Evolutionary conservation across 1,139 yeast species (phyloP), one percentile per base, ranked within the genome.

Genomic region (Taphrina flavorubra): DNA sequence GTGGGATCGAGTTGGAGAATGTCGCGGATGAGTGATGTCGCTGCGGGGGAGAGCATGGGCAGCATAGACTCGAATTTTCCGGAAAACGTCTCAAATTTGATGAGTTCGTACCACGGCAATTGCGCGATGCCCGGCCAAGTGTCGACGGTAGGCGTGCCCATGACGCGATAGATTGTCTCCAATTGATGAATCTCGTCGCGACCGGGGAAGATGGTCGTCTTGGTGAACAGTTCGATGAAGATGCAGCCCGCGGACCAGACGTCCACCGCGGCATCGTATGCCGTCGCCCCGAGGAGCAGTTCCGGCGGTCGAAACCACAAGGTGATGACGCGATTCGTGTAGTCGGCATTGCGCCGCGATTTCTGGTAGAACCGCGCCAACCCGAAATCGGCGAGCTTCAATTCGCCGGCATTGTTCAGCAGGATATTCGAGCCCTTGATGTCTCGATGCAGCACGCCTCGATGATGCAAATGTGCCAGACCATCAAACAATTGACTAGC

Each of bases 301-400:
- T 94, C 99, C 0, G 99, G 99, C 0, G 99, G 99, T 71, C 99
- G 83, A 78, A 94, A 94, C 99, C 99, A 94, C 56, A 94, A 81
- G 0, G 99, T 94, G 59, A 94, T 94, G 55, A 94, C 99, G 69
- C 99, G 81, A 77, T 94, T 94, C 0, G 99, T 92, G 78, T 92
- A 94, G 74, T 89, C 90, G 36, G 84, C 79, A 44, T 83, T 84
- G 74, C 85, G 84, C 49, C 68, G 61, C 56, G 79, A 79, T 18
- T 76, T 78, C 62, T 72, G 73, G 20, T 76, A 74, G 18, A 76
- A 76, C 73, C 98, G 82, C 0, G 99, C 99, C 68, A 94, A 83
- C 0, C 99, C 99, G 78, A 92, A 94, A 79, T 92, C 98, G 0
- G 98, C 96, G 65, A 92, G 87, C 77, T 91, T 91, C 68, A 94